Conservation (phyloP, 2,329 filamentous ascomycete species). For the Pseudogymnoascus sp. region DNA sequence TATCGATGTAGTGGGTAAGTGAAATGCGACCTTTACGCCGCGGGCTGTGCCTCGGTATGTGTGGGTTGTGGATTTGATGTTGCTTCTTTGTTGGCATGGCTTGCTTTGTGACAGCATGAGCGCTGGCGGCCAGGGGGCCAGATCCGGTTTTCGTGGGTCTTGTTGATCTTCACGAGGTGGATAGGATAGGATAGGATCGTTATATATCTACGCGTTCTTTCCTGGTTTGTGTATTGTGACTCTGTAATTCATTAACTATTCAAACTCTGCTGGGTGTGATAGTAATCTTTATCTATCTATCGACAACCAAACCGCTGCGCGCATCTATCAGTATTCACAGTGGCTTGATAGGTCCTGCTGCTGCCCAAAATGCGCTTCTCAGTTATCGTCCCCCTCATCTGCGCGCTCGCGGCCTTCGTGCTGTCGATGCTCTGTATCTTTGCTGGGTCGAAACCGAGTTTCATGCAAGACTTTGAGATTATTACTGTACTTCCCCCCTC, state of each 20-base stretch:
- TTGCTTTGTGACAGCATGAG: not conserved
- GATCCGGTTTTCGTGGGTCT: not conserved
- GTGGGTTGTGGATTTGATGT: not conserved
- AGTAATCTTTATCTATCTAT: not conserved
- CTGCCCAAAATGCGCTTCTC: slow-evolving; percentile 36
- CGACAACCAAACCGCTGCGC: not conserved
- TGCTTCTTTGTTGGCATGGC: not conserved
- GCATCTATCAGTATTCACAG: not conserved
- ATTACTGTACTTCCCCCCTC: slow-evolving; percentile 38
- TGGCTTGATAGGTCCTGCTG: not conserved
- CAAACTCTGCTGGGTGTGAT: not conserved
- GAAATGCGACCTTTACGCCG: not conserved
- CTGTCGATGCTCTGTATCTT: slow-evolving; percentile 54
- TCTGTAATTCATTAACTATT: not conserved
- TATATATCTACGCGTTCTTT: not conserved
- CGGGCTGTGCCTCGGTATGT: not conserved
- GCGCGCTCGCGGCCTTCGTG: slow-evolving; percentile 47
- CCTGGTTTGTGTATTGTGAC: not conserved
- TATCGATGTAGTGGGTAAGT: not conserved
- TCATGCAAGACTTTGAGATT: slow-evolving; percentile 51
- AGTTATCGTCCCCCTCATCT: slow-evolving; percentile 42
- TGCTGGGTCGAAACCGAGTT: slow-evolving; percentile 47
- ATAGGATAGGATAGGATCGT: not conserved
- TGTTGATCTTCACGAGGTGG: not conserved
- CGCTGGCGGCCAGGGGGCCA: not conserved